Conservation (phyloP, 495 filamentous ascomycete genomes). For the Aspergillus taichungensis region DNA sequence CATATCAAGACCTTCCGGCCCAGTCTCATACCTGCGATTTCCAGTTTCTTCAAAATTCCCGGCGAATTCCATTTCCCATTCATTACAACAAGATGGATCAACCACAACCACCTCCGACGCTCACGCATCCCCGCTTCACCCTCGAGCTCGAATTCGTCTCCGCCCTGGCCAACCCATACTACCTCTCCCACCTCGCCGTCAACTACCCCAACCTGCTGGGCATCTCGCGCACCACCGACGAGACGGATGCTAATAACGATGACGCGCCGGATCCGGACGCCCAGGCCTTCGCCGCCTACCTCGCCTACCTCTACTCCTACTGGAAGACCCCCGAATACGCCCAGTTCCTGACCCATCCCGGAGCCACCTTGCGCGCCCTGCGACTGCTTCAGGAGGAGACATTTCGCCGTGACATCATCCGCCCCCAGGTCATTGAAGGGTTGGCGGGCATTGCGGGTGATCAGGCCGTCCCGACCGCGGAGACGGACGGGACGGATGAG, state of each 20-base stretch:
- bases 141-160: constrained; percentile 65
- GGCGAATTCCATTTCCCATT: too few relatives aligned
- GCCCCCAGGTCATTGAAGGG: constrained; percentile 56
- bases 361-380: constrained; percentile 72
- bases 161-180: constrained; percentile 74
- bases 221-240: constrained; percentile 26
- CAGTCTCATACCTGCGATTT: too few relatives aligned
- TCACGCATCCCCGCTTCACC: constrained; percentile 36
- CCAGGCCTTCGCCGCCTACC: constrained; percentile 68
- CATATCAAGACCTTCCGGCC: too few relatives aligned
- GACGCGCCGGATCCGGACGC: constrained; percentile 45
- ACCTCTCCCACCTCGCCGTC: constrained; percentile 73
- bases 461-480: constrained; percentile 10
- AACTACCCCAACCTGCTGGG: constrained; percentile 43
- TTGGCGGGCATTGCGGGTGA: constrained; percentile 49
- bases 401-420: constrained; percentile 76
- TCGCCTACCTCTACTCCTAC: constrained; percentile 73
- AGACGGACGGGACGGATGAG: constrained; percentile 24
- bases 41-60: too few relatives aligned
- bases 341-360: constrained; percentile 73
- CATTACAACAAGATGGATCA: constrained; percentile 10
- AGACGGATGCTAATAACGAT: constrained; percentile 23
- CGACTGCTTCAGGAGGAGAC: constrained; percentile 74
- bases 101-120: constrained; percentile 25
- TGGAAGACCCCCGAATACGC: constrained; percentile 75